Evolutionary conservation across 768 basidiomycete genomes (phyloP).

Genomic region (Kwoniella sp.): DNA sequence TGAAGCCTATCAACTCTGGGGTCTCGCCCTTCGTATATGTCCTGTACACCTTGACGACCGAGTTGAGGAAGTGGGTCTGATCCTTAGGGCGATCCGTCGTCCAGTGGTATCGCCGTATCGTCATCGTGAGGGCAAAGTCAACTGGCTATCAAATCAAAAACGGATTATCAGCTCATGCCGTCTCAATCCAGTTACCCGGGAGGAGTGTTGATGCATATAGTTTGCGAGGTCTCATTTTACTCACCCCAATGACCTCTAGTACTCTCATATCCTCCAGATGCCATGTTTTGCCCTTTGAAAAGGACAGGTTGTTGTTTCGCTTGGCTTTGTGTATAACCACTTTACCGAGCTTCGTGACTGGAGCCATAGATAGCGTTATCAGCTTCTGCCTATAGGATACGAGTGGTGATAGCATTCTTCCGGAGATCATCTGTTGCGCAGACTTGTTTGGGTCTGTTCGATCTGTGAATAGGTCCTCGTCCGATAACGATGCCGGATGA

Average conservation of each 20-base stretch:
- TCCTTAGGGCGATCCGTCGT: conserved; percentile 74
- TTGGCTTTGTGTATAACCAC: conserved; percentile 88
- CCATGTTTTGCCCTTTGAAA: conserved; percentile 98
- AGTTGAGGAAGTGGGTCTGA: conserved; percentile 71
- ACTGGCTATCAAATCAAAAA: conserved; percentile 37
- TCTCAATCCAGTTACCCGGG: too few species aligned
- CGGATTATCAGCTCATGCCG: too few species aligned
- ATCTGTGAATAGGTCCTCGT: too few species aligned
- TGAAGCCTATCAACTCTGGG: conserved; percentile 50
- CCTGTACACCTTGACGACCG: conserved; percentile 62
- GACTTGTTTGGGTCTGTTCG: too few species aligned
- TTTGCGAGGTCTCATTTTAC: conserved; percentile 18
- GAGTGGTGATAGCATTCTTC: too few species aligned
- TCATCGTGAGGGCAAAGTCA: conserved; percentile 76
- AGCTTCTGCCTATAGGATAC: neutral
- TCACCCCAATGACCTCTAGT: conserved; percentile 73
- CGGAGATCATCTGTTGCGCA: too few species aligned
- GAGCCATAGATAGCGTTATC: neutral
- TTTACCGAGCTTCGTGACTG: conserved; percentile 52
- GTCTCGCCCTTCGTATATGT: conserved; percentile 51
- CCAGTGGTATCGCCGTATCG: conserved; percentile 83
- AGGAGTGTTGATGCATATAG: too few species aligned
- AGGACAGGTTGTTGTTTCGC: conserved; percentile 87
- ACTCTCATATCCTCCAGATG: conserved; percentile 75
- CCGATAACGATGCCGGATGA: neutral